Percentiles rank a stretch among this genome's conserved stretches.
Evolutionary conservation across 352 stramenopile genomes (phyloP).

Genomic region (Phytophthora cactorum): DNA sequence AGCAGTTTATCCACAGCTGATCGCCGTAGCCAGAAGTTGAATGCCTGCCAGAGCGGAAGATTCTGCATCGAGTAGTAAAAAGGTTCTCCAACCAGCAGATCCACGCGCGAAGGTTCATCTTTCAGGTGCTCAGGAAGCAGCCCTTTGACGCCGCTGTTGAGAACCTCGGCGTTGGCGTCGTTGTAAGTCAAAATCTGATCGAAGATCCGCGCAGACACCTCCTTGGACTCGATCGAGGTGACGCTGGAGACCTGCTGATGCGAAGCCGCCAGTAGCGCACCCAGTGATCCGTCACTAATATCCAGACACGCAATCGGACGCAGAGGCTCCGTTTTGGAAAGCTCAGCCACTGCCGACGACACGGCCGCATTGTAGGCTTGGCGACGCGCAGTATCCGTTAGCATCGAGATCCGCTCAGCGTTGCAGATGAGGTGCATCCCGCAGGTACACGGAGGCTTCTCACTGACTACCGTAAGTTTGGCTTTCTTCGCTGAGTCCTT

Average conservation of each 20-base stretch:
- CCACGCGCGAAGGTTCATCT: slow-evolving; percentile 45
- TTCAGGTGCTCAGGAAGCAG: slow-evolving; percentile 66
- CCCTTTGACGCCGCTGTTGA: slow-evolving; percentile 74
- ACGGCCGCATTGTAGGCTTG: slow-evolving; percentile 50
- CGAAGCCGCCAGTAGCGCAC: slow-evolving; percentile 61
- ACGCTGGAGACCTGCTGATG: slow-evolving; percentile 53
- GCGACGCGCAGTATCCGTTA: slow-evolving; percentile 54
- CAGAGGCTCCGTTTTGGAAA: slow-evolving; percentile 18
- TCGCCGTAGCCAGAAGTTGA: slow-evolving; percentile 86
- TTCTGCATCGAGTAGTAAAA: slow-evolving; percentile 92
- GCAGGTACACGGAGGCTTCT: slow-evolving; percentile 72
- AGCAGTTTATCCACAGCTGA: slow-evolving; percentile 57
- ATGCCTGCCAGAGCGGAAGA: slow-evolving; percentile 77
- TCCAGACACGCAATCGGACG: slow-evolving; percentile 64
- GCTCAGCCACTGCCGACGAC: slow-evolving; percentile 17
- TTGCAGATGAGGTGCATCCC: slow-evolving; percentile 85
- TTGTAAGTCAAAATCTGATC: slow-evolving; percentile 73
- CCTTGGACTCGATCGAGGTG: slow-evolving; percentile 83
- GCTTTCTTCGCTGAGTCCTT: slow-evolving; percentile 44
- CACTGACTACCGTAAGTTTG: slow-evolving; percentile 28
- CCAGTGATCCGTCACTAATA: slow-evolving; percentile 77
- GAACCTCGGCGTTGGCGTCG: slow-evolving; percentile 50
- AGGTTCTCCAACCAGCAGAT: slow-evolving; percentile 73
- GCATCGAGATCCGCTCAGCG: slow-evolving; percentile 79
- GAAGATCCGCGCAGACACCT: slow-evolving; percentile 80